Base-by-base conservation (phyloP, 164 flowering plant species). In the Euptelea pleiosperma region DNA sequence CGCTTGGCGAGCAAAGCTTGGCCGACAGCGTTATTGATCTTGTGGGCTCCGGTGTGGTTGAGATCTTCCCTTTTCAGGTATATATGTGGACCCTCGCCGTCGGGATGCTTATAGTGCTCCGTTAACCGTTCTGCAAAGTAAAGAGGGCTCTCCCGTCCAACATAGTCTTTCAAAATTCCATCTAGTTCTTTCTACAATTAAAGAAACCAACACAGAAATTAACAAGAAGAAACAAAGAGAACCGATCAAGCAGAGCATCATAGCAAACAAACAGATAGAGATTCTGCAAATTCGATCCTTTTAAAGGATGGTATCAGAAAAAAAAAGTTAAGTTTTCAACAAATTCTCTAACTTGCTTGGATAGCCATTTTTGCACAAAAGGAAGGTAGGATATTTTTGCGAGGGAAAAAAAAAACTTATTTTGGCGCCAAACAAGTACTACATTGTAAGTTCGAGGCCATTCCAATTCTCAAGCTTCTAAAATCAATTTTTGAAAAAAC, bases 31-130 rank as follows among this genome's bases (percentile, higher is more conserved):
- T 92, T 89, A 61, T 92, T 92, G 51, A 89, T 92, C 63, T 92
- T 92, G 75, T 92, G 97, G 12, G 97, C 93, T 25, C 98, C 98
- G 3, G 98, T 92, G 51, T 92, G 98, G 69, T 92, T 92, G 8
- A 89, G 82, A 69, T 89, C 96, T 64, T 91, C 98, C 72, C 96
- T 82, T 73, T 91, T 89, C 21, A 91, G 73, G 68, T 83, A 91
- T 55, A 91, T 82, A 29, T 54, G 71, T 4, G 96, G 96, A 35
- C 98, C 98, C 68, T 80, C 85, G 2, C 93, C 93, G 71, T 82
- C 81, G 3, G 81, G 58, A 3, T 80, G 64, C 58, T 73, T 85
- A 61, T 91, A 91, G 57, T 91, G 91, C 77, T 89, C 90, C 0
- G 95, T 75, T 16, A 89, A 78, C 48, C 96, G 60, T 74, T 89